A percentile compares a stretch with the other conserved stretches of the same genome.
Conservation (phyloP, 352 stramenopile species). For the Pseudoperonospora humuli region DNA sequence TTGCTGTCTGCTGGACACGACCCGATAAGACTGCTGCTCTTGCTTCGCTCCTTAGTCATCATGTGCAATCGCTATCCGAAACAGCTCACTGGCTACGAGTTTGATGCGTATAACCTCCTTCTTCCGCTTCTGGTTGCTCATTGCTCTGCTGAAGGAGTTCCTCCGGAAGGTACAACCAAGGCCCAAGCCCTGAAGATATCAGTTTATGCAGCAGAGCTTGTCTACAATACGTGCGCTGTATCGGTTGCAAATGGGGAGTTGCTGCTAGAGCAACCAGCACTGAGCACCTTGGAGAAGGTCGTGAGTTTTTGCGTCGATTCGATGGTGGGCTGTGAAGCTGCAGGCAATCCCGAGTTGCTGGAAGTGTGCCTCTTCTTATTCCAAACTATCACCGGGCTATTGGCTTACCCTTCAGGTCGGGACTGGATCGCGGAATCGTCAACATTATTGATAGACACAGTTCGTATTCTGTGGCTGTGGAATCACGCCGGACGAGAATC, state of each 20-base stretch:
- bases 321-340: conserved; percentile 34
- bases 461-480: conserved; percentile 69
- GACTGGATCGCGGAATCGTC: conserved; percentile 53
- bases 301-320: conserved; percentile 61
- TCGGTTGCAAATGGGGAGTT: conserved; percentile 46
- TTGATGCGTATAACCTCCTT: conserved; percentile 62
- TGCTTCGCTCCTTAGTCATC: conserved; percentile 53
- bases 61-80: conserved; percentile 61
- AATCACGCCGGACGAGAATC: conserved; percentile 37
- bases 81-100: conserved; percentile 45
- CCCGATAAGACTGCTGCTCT: conserved; percentile 54
- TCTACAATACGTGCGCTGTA: conserved; percentile 62
- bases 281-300: conserved; percentile 52
- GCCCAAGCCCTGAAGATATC: conserved; percentile 51
- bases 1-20: conserved; percentile 66
- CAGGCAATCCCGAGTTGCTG: conserved; percentile 26
- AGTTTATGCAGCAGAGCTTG: conserved; percentile 48
- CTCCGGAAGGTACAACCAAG: conserved; percentile 33
- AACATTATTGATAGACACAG: conserved; percentile 64
- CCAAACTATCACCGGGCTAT: conserved; percentile 60
- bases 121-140: conserved; percentile 49
- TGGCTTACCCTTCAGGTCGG: conserved; percentile 45
- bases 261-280: conserved; percentile 38
- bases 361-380: conserved; percentile 57
- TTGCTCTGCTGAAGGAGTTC: conserved; percentile 41